Evolutionary conservation across 2,329 filamentous ascomycete genomes (phyloP).

Genomic region (Drechslerella stenobrocha): DNA sequence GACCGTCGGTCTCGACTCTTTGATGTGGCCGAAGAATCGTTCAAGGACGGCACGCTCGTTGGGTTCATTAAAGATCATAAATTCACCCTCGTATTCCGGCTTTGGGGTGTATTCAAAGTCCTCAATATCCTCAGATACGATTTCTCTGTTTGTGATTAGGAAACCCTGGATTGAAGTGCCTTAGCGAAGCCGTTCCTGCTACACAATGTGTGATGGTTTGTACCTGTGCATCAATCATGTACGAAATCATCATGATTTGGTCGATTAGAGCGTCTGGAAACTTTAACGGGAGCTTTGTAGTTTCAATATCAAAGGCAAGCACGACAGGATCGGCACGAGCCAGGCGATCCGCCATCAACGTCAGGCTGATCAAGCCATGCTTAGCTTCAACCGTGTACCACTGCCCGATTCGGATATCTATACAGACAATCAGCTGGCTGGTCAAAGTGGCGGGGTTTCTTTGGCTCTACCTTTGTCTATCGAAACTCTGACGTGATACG

Average conservation of each 20-base stretch:
- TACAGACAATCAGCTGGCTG: background rate
- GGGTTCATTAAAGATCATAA: constrained; percentile 98
- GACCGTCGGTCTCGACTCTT: constrained; percentile 89
- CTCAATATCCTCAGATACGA: constrained; percentile 93
- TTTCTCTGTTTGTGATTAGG: constrained; percentile 94
- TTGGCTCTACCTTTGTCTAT: constrained; percentile 76
- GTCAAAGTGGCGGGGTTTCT: background rate
- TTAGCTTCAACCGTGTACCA: constrained; percentile 97
- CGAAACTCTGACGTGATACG: constrained; percentile 97
- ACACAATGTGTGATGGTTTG: background rate
- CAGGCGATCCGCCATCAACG: constrained; percentile 81
- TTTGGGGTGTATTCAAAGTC: constrained; percentile 99
- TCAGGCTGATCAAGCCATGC: constrained; percentile 81
- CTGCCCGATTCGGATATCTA: constrained; percentile 91
- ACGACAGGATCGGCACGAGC: constrained; percentile 94
- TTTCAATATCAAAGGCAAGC: constrained; percentile 99
- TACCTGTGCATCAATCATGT: constrained; percentile 94
- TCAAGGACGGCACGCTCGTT: constrained; percentile 87
- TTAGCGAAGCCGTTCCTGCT: background rate
- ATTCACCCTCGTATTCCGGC: constrained; percentile 90
- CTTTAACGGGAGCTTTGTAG: constrained; percentile 90
- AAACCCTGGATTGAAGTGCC: constrained; percentile 65
- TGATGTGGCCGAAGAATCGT: constrained; percentile 92
- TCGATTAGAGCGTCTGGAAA: constrained; percentile 94
- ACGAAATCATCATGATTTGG: constrained; percentile 99